Evolutionary conservation across 768 basidiomycete genomes (phyloP), one percentile per base, ranked within the genome.

Genomic region (Russula brevipes): DNA sequence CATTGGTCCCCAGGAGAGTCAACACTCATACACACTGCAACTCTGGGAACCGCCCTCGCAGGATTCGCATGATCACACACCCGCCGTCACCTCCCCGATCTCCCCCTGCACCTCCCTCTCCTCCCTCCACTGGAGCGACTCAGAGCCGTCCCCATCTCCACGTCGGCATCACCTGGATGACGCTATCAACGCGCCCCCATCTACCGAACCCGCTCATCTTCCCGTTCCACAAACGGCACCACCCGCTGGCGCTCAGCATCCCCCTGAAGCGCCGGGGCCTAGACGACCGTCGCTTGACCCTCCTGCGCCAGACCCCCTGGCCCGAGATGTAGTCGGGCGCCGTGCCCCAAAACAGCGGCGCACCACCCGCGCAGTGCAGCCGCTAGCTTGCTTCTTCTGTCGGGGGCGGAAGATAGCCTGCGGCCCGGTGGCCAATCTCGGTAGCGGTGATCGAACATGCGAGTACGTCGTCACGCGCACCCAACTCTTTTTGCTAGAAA

Each of bases 391-490:
- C 33, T 65, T 10, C 60, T 65, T 65, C 44, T 65, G 64, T 53
- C 64, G 64, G 11, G 54, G 64, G n/a, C 61, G 64, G 16, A 65
- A 65, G 38, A 65, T 65, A 5, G 61, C 60, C 1, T 65, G 64
- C 31, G 64, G 60, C 2, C 64, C 64, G 6, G 54, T 61, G 4
- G 54, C 61, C 2, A 41, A 42, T 14, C 35, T 36, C 41, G 24
- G 31, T 17, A 39, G 42, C 12, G 63, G 63, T 12, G 59, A 60
- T 50, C 58, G 54, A 45, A 55, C 63, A 5, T 64, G 63, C 63
- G 63, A 64, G 63, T 64, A 55, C 41, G 63, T 60, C 46, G 19
- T 33, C 31, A 30, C 14, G 41, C 51, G 30, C 19, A 4, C 19
- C 35, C 2, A 30, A 5, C 24, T 12, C 16, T 2, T 39, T 31